Percentiles rank a stretch among this genome's conserved stretches.
Conservation (phyloP, 2,329 filamentous ascomycete genomes). For the Verticillium isaacii region DNA sequence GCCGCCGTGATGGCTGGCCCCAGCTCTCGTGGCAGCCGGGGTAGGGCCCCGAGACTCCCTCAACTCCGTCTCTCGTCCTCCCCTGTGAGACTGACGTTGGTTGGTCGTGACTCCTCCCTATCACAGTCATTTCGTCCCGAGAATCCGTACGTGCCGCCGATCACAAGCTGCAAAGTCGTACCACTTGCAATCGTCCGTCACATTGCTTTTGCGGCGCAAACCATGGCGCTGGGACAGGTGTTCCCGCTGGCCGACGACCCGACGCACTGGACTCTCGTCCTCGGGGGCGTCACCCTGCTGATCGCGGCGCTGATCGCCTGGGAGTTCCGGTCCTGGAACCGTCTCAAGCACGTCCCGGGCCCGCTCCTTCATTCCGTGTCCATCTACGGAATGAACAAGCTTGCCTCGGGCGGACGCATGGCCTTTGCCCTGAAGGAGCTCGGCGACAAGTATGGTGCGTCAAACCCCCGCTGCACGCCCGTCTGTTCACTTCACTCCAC, state of each 20-base stretch:
- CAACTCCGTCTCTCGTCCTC: neutral
- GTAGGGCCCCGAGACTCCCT: neutral
- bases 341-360: slow-evolving; percentile 22
- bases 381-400: slow-evolving; percentile 22
- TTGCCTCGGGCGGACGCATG: slow-evolving; percentile 3
- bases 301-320: slow-evolving; percentile 2
- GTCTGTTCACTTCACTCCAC: neutral
- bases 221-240: neutral
- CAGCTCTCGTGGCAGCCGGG: neutral
- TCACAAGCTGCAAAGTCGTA: too few species aligned
- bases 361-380: slow-evolving; percentile 21
- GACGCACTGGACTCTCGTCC: neutral
- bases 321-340: slow-evolving; percentile 19
- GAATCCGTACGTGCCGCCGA: too few species aligned
- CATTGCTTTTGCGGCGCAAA: neutral
- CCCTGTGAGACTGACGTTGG: neutral
- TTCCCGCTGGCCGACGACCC: neutral
- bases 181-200: too few species aligned
- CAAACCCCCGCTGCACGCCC: slow-evolving; percentile 6
- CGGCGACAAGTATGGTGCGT: slow-evolving; percentile 6
- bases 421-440: slow-evolving; percentile 9
- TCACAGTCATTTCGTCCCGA: neutral
- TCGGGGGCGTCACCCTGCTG: neutral
- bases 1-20: neutral
- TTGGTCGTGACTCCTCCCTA: neutral